Percentiles rank a stretch among this genome's conserved stretches.
phyloP scores from a whole-genome alignment of 306 rosid genomes.

The Cucumis cinereus region DNA sequence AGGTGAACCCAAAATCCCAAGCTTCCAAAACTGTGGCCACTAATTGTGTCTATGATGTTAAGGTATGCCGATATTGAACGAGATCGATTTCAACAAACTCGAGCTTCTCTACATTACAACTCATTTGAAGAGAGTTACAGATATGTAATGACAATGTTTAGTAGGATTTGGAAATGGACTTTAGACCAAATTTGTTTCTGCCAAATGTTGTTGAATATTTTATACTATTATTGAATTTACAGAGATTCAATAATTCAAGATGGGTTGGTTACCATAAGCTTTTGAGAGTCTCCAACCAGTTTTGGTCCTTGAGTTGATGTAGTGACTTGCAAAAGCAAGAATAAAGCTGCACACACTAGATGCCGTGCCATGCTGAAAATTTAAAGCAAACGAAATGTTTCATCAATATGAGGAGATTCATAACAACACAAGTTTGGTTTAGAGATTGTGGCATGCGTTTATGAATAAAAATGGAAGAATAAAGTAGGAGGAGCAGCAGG shows the following conservation, averaged over 20 bases:
- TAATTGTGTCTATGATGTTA: background rate
- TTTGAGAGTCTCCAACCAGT: background rate
- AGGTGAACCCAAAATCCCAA: background rate
- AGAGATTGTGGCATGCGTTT: background rate
- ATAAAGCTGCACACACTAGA: background rate
- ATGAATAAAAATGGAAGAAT: background rate
- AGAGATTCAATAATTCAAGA: background rate
- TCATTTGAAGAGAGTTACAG: background rate
- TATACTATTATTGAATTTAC: background rate
- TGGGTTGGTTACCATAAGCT: background rate
- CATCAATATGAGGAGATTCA: background rate
- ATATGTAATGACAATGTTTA: background rate
- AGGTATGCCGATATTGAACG: background rate
- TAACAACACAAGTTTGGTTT: background rate
- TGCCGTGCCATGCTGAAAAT: background rate
- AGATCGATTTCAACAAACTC: background rate
- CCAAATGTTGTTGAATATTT: background rate
- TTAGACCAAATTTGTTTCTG: background rate
- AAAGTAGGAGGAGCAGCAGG: slow-evolving; percentile 9
- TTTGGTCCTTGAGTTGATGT: background rate
- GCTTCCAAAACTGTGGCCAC: background rate
- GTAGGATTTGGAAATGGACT: background rate
- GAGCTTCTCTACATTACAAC: background rate
- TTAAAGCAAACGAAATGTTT: background rate
- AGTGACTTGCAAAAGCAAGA: background rate